These are phyloP conservation scores for Avena sativa DNA, from an alignment of 176 grass and related monocot species.

Conservation along the genomic window DNA sequence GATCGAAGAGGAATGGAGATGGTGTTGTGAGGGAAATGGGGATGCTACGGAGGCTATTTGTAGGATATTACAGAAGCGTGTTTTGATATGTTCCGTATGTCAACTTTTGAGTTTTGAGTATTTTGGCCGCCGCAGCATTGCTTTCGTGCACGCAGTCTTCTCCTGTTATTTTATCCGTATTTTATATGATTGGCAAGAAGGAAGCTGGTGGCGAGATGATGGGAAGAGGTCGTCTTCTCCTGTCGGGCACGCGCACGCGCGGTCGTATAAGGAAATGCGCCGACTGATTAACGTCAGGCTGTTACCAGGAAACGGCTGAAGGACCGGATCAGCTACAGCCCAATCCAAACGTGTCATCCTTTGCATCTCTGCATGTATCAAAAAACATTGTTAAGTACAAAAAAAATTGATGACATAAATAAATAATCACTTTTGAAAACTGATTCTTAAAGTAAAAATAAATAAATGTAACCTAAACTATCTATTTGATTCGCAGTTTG, in stretches of 20 bases:
- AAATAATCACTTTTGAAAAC: too few relatives aligned
- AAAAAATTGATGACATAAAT: too few relatives aligned
- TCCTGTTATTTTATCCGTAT: neutral
- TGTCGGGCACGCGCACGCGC: too few relatives aligned
- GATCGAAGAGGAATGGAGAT: too few relatives aligned
- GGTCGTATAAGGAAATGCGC: neutral
- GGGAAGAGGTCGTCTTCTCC: neutral
- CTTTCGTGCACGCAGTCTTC: neutral
- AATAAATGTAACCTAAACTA: too few relatives aligned
- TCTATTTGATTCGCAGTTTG: too few relatives aligned
- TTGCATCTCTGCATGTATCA: neutral
- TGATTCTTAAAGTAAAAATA: too few relatives aligned
- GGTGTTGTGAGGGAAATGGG: neutral
- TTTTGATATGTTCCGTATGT: neutral
- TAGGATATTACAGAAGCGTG: neutral
- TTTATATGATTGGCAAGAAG: neutral
- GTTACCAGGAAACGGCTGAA: neutral
- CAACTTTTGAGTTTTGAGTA: too few relatives aligned
- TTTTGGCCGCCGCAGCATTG: neutral
- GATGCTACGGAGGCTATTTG: neutral
- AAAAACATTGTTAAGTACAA: too few relatives aligned
- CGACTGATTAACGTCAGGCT: neutral
- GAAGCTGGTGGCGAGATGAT: neutral
- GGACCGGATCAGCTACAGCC: too few relatives aligned
- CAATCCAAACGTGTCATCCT: neutral